Evolutionary conservation across 371 early-diverging fungal genomes (phyloP), one percentile per base, ranked within the genome.

Genomic region (Funneliformis caledonium): DNA sequence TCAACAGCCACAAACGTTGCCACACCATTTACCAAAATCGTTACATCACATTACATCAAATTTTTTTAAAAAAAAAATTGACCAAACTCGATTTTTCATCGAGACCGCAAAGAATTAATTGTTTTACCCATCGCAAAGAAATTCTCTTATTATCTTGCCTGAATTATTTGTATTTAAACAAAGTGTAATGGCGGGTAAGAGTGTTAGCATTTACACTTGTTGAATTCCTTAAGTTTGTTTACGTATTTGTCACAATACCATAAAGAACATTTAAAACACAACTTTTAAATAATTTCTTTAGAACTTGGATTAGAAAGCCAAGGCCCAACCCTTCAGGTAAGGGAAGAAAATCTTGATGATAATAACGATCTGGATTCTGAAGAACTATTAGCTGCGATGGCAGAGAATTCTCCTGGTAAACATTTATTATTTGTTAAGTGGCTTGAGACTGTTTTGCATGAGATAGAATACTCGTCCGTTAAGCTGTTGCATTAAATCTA

Each of bases 281-380:
- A 6, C 7, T 56, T 16, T 56, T 6, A 19, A 19, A 56, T 19
- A 56, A 56, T 56, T 19, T 52, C 31, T 37, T 64, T 47, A 42
- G 64, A 64, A 9, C 31, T 76, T 26, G 50, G 45, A 16, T 50
- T 52, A 72, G 72, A 72, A 72, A 72, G 50, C 48, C 65, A 45
- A 77, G 77, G 65, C 19, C 77, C 31, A 2, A 62, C 42, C 48
- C 64, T 56, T 77, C 77, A 11, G 64, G 65, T 48, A 77, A 65
- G 77, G 48, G 65, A 62, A 64, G 77, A 65, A 19, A 65, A 62
- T 61, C 77, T 77, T 59, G 62, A 77, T 31, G 77, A 77, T 65
- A 47, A 37, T 12, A 65, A n/a, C 48, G 77, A 77, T n/a, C 31
- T 50, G 16, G 65, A 62, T 60, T n/a, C 59, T 26, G 77, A 77